Evolutionary conservation across 73 alveolate genomes (phyloP), one percentile per base, ranked within the genome.

Genomic region (Symbiodinium pilosum): DNA sequence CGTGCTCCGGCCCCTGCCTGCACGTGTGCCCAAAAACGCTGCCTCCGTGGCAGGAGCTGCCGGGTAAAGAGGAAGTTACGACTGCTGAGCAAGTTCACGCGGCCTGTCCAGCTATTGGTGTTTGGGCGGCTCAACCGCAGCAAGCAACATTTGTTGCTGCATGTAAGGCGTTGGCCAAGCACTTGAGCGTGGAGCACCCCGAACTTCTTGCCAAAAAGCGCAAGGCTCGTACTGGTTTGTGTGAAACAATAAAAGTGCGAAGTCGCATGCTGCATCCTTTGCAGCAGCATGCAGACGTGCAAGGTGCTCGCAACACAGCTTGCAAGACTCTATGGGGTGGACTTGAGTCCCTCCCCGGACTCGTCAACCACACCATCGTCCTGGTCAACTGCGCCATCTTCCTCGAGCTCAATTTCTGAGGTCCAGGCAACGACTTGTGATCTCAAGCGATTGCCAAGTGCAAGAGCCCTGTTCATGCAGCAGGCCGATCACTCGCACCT

Each of bases 191-290:
- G 81, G 81, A 64, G 81, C 81, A 64, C 81, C 81, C 81, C 9
- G 81, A 64, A 64, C 81, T 64, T 28, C 81, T 64, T 28, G 32
- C 81, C 81, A 64, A 64, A n/a, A 64, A 64, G 38, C 81, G 81
- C 39, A 64, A 64, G 81, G 81, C n/a, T n/a, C n/a, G n/a, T n/a
- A n/a, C n/a, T n/a, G n/a, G n/a, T n/a, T n/a, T n/a, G n/a, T n/a
- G n/a, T n/a, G n/a, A n/a, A n/a, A n/a, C n/a, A n/a, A n/a, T n/a
- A n/a, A n/a, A n/a, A n/a, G n/a, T 64, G 81, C 59, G 6, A 14
- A 47, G 21, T 9, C 14, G 59, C 59, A 6, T 47, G 14, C 59
- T 6, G 59, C 59, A 9, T 6, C 59, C 21, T 6, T 47, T 47
- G 59, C 81, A 38, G 14, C 21, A 47, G 59, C 59, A 9, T 6